Base-by-base conservation (phyloP, 495 filamentous ascomycete species). In the Penicillium maclennaniae region DNA sequence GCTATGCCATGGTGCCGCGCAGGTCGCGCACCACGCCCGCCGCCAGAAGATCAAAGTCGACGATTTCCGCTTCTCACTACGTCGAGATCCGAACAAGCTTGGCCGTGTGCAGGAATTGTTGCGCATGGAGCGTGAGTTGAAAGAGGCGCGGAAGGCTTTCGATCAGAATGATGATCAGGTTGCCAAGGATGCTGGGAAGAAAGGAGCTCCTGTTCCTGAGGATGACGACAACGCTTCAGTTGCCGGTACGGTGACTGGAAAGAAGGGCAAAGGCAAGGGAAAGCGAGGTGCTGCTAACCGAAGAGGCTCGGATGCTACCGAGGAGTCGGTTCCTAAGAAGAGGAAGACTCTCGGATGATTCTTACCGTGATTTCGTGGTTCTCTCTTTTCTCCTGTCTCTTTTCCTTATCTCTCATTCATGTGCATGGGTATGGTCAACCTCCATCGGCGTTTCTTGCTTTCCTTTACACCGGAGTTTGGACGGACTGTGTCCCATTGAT, bases 1-100 rank as follows among this genome's bases (percentile, higher is more conserved):
- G 67, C 79, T 93, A 52, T 91, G 87, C 76, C 93, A 96, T 77
- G 86, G 87, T 47, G 92, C 93, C 6, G 85, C 88, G 23, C 81
- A 86, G 20, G 83, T 83, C 57, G 93, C 93, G 1, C 83, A 86
- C 61, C 84, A 93, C 68, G 82, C 87, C 3, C 84, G 89, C 4
- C 84, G 93, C 7, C 87, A 92, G 61, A 98, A 98, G 72, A 88
- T 97, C 73, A 98, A 98, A 65, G 87, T 96, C 51, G 93, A 98
- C 57, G 93, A 98, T 68, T 95, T 97, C 76, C 88, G 92, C 63
- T 97, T 93, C 63, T 88, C 88, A 27, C 82, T 97, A 47, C 83
- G 95, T 28, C 82, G 85, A 31, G 93, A 97, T 61, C 84, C 88
- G 20, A 74, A 80, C 59, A 91, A 93, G 67, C 80, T 97, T 43